Conservation (phyloP, 2,329 filamentous ascomycete genomes). For the Sarocladium kiliense region DNA sequence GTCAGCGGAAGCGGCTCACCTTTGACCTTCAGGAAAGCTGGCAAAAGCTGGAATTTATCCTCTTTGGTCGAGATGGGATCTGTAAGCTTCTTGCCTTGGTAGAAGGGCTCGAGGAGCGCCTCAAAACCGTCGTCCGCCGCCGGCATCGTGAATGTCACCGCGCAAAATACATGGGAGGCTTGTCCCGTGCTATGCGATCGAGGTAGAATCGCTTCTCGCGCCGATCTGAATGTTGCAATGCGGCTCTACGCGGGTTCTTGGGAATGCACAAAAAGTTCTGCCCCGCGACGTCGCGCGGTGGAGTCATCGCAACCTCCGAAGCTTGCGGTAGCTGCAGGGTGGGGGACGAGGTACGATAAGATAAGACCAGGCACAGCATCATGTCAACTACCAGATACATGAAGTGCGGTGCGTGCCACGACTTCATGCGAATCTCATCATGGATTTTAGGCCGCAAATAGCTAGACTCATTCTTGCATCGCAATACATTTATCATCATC, state of each 20-base stretch:
- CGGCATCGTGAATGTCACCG: constrained; percentile 41
- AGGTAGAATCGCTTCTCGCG: neutral
- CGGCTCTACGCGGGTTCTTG: neutral
- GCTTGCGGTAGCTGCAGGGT: constrained; percentile 2
- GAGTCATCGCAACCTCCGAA: neutral
- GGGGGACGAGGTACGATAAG: constrained; percentile 9
- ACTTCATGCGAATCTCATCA: no score
- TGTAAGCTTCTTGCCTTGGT: constrained; percentile 62
- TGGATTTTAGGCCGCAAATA: no score
- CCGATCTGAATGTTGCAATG: neutral
- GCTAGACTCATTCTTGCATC: no score
- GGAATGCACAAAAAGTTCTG: constrained; percentile 16
- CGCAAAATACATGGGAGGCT: constrained; percentile 20
- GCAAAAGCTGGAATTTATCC: constrained; percentile 96
- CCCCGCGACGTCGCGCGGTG: constrained; percentile 14
- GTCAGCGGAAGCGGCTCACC: constrained; percentile 39
- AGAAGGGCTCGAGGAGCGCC: constrained; percentile 61
- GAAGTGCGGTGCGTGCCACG: no score
- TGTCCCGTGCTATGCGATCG: neutral
- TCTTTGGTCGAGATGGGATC: constrained; percentile 60
- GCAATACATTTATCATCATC: no score
- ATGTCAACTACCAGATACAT: neutral
- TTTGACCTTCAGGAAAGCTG: constrained; percentile 97
- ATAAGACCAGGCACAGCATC: neutral
- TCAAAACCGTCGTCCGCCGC: constrained; percentile 59